A percentile compares a stretch with the other conserved stretches of the same genome.
Evolutionary conservation across 257 asterid genomes (phyloP).

Genomic region (Nicotiana noctiflora): DNA sequence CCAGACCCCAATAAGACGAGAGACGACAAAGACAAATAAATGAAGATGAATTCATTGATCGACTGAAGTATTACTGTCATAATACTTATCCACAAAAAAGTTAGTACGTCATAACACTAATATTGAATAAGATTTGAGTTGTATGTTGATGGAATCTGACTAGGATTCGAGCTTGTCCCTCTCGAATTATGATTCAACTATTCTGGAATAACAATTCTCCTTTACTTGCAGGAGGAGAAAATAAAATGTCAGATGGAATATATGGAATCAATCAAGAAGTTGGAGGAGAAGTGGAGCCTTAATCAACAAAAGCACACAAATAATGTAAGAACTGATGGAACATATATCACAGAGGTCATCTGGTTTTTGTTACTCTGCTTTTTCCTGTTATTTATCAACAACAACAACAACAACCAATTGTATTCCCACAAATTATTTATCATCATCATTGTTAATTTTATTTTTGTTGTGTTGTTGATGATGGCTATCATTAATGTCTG

Average conservation of each 20-base stretch:
- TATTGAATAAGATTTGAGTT: background rate
- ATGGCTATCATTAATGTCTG: background rate
- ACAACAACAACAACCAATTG: too few relatives aligned
- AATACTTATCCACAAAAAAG: background rate
- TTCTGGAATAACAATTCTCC: background rate
- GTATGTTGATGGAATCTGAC: background rate
- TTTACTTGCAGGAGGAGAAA: constrained; percentile 72
- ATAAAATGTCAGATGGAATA: constrained; percentile 96
- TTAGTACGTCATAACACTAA: background rate
- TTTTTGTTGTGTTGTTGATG: background rate
- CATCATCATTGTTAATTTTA: background rate
- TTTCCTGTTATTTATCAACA: background rate
- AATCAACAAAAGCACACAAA: constrained; percentile 65
- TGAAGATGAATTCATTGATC: background rate
- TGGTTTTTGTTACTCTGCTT: constrained; percentile 12
- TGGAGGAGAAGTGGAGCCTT: constrained; percentile 87
- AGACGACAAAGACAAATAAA: background rate
- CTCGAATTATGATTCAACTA: constrained; percentile 4
- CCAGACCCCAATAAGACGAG: background rate
- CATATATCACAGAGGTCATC: constrained; percentile 46
- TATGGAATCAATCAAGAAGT: constrained; percentile 91
- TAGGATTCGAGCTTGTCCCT: background rate
- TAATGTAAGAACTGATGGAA: constrained; percentile 30
- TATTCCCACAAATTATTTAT: too few relatives aligned
- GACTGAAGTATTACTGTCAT: background rate